Evolutionary conservation across 73 alveolate genomes (phyloP).

Genomic region (Effrenium voratum): DNA sequence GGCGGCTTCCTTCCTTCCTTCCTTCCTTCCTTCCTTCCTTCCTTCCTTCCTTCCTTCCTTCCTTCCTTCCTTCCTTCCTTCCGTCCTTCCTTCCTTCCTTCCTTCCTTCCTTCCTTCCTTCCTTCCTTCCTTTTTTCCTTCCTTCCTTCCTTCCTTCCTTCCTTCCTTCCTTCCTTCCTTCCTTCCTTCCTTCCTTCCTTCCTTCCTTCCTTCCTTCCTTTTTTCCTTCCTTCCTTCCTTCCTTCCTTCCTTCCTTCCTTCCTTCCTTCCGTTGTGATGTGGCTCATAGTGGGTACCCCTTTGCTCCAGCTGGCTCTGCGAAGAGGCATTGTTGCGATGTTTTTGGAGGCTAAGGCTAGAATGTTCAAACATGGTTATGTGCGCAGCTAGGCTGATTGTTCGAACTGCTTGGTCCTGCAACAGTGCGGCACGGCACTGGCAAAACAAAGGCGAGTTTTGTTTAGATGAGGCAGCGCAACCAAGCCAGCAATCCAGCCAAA

Average conservation of each 20-base stretch:
- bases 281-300: too few relatives aligned
- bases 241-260: not conserved
- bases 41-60: constrained; percentile 16
- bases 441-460: too few relatives aligned
- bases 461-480: too few relatives aligned
- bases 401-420: too few relatives aligned
- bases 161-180: constrained; percentile 26
- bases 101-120: constrained; percentile 8
- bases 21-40: constrained; percentile 21
- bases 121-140: constrained; percentile 3
- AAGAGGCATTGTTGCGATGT: too few relatives aligned
- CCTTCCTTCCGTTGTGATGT: not conserved
- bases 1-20: not conserved
- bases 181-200: constrained; percentile 25
- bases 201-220: constrained; percentile 7
- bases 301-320: too few relatives aligned
- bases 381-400: too few relatives aligned
- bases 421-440: too few relatives aligned
- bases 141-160: not conserved
- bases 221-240: not conserved
- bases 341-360: too few relatives aligned
- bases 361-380: too few relatives aligned
- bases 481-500: too few relatives aligned
- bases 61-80: constrained; percentile 9
- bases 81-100: constrained; percentile 23